phyloP scores from a whole-genome alignment of 345 rosid species.

The Brassica juncea region DNA sequence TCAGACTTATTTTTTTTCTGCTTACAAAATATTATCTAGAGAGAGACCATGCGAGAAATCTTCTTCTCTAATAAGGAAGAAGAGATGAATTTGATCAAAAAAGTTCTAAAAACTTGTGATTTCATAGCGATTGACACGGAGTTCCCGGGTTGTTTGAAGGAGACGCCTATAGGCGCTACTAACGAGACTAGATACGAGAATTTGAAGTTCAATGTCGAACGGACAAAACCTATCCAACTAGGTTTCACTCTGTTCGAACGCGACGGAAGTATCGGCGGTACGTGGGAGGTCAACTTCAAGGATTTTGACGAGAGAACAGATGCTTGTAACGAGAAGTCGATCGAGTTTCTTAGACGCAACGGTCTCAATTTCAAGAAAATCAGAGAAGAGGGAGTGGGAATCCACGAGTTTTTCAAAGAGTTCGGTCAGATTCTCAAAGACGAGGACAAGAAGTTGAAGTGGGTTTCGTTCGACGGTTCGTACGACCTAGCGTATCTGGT shows the following conservation, averaged over 20 bases:
- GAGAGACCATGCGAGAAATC: neutral
- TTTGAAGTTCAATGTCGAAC: neutral
- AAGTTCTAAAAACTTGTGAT: neutral
- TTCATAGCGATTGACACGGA: slow-evolving; percentile 18
- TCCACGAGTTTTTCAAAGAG: neutral
- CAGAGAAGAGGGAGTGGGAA: neutral
- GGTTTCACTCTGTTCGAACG: slow-evolving; percentile 4
- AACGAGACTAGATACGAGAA: neutral
- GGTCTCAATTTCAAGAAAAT: slow-evolving; percentile 10
- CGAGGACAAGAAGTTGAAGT: neutral
- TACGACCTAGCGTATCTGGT: slow-evolving; percentile 20
- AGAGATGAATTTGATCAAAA: neutral
- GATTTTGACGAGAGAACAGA: neutral
- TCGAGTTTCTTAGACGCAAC: slow-evolving; percentile 3
- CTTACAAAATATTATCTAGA: too few species aligned
- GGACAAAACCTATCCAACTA: slow-evolving; percentile 14
- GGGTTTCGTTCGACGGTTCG: slow-evolving; percentile 9
- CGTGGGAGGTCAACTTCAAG: slow-evolving; percentile 16
- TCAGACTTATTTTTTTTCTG: too few species aligned
- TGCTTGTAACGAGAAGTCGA: neutral
- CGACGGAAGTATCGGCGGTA: neutral
- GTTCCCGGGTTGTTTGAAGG: slow-evolving; percentile 11
- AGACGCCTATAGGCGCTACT: neutral
- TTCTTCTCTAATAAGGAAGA: neutral
- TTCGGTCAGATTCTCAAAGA: neutral